Evolutionary conservation across 768 basidiomycete genomes (phyloP).

Genomic region (Candolleomyces aberdarensis): DNA sequence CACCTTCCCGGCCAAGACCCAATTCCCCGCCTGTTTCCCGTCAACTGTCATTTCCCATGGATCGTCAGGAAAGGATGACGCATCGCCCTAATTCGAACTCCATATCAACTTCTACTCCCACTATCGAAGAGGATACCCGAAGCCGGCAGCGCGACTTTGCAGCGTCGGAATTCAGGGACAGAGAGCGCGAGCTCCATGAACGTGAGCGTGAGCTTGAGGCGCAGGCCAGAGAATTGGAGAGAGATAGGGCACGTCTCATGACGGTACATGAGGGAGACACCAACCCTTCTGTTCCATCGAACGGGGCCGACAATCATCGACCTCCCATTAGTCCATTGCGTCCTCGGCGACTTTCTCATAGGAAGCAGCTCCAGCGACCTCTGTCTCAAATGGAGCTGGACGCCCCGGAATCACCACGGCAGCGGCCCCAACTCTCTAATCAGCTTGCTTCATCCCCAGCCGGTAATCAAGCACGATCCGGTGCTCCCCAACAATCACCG

Average conservation of each 20-base stretch:
- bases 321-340: constrained; percentile 16
- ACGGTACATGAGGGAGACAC: constrained; percentile 30
- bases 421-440: constrained; percentile 4
- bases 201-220: constrained; percentile 54
- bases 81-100: constrained; percentile 9
- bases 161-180: constrained; percentile 51
- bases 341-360: constrained; percentile 30
- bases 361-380: constrained; percentile 28
- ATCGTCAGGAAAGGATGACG: constrained; percentile 11
- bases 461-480: constrained; percentile 7
- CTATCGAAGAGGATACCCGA: constrained; percentile 27
- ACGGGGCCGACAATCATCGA: constrained; percentile 6
- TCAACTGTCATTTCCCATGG: constrained; percentile 26
- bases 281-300: constrained; percentile 6
- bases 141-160: constrained; percentile 47
- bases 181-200: constrained; percentile 49
- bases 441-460: not conserved
- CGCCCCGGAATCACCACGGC: constrained; percentile 10
- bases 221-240: constrained; percentile 54
- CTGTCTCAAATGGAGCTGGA: constrained; percentile 23
- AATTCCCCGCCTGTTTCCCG: constrained; percentile 26
- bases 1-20: constrained; percentile 27
- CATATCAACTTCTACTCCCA: constrained; percentile 6
- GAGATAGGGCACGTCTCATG: constrained; percentile 44
- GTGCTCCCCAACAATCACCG: constrained; percentile 17